Evolutionary conservation across 2,329 filamentous ascomycete species (phyloP), one percentile per base, ranked within the genome.

Genomic region (Fusarium sororula): DNA sequence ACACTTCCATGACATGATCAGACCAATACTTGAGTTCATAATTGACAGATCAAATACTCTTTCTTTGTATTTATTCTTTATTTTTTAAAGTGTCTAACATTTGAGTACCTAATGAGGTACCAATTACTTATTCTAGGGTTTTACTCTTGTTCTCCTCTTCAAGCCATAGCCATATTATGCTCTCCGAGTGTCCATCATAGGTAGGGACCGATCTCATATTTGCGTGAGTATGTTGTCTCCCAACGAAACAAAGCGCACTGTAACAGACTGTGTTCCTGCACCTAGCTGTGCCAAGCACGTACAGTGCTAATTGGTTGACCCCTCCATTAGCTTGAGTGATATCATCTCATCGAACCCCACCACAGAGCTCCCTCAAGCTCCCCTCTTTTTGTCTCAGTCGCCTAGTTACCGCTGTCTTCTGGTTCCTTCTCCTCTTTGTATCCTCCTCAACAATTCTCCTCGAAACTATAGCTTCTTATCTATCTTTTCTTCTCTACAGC

Each of bases 271-370:
- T 77, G 59, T 50, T 28, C 1, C 4, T 9, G 7, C 22, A 18
- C 14, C 4, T 13, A 4, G 3, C 6, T 5, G 1, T 4, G 1
- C 6, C 3, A 7, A 10, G 8, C 0, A 5, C 10, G 5, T n/a
- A 80, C 79, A 79, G 79, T 80, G 50, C 61, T 42, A 66, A 70
- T 66, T 57, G 45, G n/a, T 32, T 32, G 50, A 32, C 78, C 77
- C 78, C 77, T 79, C 75, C 77, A 78, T 73, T 75, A 72, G 67
- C 73, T 77, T 48, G 41, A 73, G 76, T 79, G 78, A 79, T 78
- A 78, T 76, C 76, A 77, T 77, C 61, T 65, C 74, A 58, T 63
- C 60, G 59, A 69, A 77, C 73, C 66, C 72, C 67, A 78, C 76
- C 67, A 68, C 70, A 56, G 65, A 79, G 78, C 78, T 79, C 68